A percentile compares a stretch with the other conserved stretches of the same genome.
Conservation (phyloP, 2,329 filamentous ascomycete species). For the Colletotrichum filicis region DNA sequence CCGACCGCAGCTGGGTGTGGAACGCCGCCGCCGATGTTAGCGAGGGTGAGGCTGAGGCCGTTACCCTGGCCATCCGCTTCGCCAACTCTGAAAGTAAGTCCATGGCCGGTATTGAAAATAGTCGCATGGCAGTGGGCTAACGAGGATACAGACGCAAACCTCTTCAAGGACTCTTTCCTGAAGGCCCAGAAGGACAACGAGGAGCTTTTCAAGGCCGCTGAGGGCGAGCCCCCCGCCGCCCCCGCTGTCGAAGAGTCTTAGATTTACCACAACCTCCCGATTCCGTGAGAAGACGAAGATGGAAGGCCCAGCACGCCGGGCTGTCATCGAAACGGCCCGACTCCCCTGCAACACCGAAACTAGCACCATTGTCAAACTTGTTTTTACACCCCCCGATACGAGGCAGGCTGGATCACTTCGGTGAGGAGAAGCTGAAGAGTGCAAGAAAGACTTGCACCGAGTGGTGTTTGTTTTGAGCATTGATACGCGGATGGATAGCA, state of each 20-base stretch:
- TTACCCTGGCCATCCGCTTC: constrained; percentile 96
- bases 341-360: constrained; percentile 21
- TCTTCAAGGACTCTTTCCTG: constrained; percentile 97
- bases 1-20: constrained; percentile 99
- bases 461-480: constrained; percentile 33
- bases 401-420: constrained; percentile 22
- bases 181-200: constrained; percentile 98
- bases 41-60: constrained; percentile 96
- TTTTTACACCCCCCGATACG: constrained; percentile 20
- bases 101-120: not conserved
- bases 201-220: constrained; percentile 75
- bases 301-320: constrained; percentile 1
- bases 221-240: constrained; percentile 41
- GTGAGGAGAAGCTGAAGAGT: constrained; percentile 31
- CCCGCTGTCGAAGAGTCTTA: constrained; percentile 38
- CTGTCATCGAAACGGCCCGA: not conserved
- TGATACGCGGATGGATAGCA: constrained; percentile 30
- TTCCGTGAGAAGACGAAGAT: constrained; percentile 9
- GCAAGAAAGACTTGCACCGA: constrained; percentile 33
- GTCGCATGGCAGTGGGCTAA: constrained; percentile 38
- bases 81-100: constrained; percentile 94
- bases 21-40: constrained; percentile 97
- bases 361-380: constrained; percentile 28
- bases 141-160: constrained; percentile 81
- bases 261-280: not conserved